Evolutionary conservation across 108 stramenopile genomes (phyloP), one percentile per base, ranked within the genome.

Genomic region (Cyclotella atomus): DNA sequence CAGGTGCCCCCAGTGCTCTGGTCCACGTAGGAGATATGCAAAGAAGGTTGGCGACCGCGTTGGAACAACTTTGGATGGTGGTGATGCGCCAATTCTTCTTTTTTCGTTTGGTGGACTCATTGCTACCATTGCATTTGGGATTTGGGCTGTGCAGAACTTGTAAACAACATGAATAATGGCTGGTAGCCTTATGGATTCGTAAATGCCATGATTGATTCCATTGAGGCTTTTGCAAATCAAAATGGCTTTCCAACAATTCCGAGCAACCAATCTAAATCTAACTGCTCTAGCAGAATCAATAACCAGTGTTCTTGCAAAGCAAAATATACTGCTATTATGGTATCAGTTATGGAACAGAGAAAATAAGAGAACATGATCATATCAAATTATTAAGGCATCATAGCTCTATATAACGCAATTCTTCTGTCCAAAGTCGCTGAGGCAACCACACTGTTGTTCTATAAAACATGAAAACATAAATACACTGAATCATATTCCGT

Each of bases 1-100:
- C 71, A 90, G 94, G 36, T 98, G 97, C 62, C 97, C 97, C 2
- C 97, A 98, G 76, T 98, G 97, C 86, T 89, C 91, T n/a, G 97
- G 96, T 46, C 97, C 97, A 19, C 89, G 97, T 66, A 95, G 96
- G 85, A 92, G 97, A 24, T 98, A 97, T 70, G 97, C 97, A 23
- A 98, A 98, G 85, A 98, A 96, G 83, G 96, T 98, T 12, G 97
- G 97, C 28, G 95, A 98, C 76, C 73, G 88, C 30, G 95, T 97
- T 33, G 97, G 97, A 59, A 95, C 96, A 33, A 98, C 97, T 46
- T 78, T 95, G 41, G 97, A 98, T 77, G 97, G 97, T 19, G 97
- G 97, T 1, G 97, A 98, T 78, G 96, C 94, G 9, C 96, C 96
- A 35, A 98, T 98, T 76, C 87, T 96, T 38, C 68, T 97, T 9